A percentile compares a stretch with the other conserved stretches of the same genome.
Conservation (phyloP, 2,329 filamentous ascomycete species). For the Fusarium sp. region DNA sequence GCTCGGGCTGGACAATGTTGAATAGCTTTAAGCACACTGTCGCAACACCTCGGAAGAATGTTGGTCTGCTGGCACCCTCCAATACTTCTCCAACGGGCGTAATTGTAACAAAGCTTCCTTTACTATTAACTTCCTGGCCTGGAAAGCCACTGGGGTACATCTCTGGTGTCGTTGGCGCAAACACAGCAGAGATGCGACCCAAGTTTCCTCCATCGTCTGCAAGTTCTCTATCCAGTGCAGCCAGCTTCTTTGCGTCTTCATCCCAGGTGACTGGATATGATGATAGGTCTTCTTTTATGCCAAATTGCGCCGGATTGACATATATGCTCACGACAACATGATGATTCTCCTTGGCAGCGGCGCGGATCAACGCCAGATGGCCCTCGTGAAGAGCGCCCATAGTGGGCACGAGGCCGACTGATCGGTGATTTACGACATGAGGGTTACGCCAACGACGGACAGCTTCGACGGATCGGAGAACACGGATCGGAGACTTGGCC, state of each 20-base stretch:
- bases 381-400: conserved; percentile 98
- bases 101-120: conserved; percentile 90
- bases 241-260: conserved; percentile 74
- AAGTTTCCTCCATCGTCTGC: conserved; percentile 65
- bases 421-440: conserved; percentile 72
- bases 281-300: conserved; percentile 84
- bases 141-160: conserved; percentile 90
- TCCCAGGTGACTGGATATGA: conserved; percentile 94
- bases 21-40: conserved; percentile 90
- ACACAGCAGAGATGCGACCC: conserved; percentile 82
- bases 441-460: conserved; percentile 76
- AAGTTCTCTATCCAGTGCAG: conserved; percentile 76
- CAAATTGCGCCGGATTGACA: conserved; percentile 97
- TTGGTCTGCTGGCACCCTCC: conserved; percentile 86
- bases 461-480: conserved; percentile 80
- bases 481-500: conserved; percentile 67
- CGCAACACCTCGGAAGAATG: conserved; percentile 96
- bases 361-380: conserved; percentile 85
- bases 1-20: conserved; percentile 66
- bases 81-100: conserved; percentile 84
- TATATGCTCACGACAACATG: conserved; percentile 92
- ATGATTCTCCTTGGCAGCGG: conserved; percentile 84
- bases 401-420: conserved; percentile 90
- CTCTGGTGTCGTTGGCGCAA: conserved; percentile 81
- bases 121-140: conserved; percentile 76